These are phyloP conservation scores for Fusarium sp. DNA, from an alignment of 2,329 filamentous ascomycete genomes.

Conservation along the genomic window DNA sequence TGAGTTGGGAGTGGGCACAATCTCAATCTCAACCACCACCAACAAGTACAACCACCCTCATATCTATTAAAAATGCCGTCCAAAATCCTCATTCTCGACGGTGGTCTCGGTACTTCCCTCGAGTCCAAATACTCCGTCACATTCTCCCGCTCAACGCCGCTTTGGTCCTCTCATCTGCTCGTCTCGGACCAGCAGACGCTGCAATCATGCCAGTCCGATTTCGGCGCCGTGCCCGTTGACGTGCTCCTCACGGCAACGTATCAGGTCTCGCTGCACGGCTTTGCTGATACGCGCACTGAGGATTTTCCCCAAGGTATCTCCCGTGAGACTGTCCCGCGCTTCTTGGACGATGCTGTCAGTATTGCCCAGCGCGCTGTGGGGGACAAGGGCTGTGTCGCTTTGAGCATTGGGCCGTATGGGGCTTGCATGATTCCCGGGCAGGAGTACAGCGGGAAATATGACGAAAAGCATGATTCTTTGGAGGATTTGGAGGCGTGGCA, in stretches of 20 bases:
- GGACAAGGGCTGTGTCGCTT: conserved; percentile 58
- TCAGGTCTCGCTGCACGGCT: conserved; percentile 70
- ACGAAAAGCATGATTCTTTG: conserved; percentile 59
- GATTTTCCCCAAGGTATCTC: conserved; percentile 60
- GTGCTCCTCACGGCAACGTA: conserved; percentile 77
- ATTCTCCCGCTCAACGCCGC: conserved; percentile 67
- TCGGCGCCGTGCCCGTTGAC: conserved; percentile 68
- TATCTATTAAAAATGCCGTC: conserved; percentile 40
- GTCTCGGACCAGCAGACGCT: conserved; percentile 65
- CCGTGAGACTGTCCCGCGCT: conserved; percentile 54
- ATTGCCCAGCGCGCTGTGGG: conserved; percentile 57
- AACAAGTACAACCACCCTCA: conserved; percentile 11
- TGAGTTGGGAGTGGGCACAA: conserved; percentile 22
- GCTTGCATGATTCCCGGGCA: conserved; percentile 74
- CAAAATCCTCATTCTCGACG: conserved; percentile 69
- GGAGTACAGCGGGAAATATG: conserved; percentile 74
- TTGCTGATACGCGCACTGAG: conserved; percentile 61
- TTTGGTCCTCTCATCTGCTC: conserved; percentile 78
- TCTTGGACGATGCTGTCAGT: conserved; percentile 59
- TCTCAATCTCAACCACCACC: conserved; percentile 4
- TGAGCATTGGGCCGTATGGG: conserved; percentile 76
- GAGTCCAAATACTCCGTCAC: conserved; percentile 66
- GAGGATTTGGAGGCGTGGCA: conserved; percentile 69
- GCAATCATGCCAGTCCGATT: conserved; percentile 67
- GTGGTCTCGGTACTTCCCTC: conserved; percentile 75